These are phyloP conservation scores for Pythium rhizo-oryzae DNA, from an alignment of 352 stramenopile species.

Conservation along the genomic window DNA sequence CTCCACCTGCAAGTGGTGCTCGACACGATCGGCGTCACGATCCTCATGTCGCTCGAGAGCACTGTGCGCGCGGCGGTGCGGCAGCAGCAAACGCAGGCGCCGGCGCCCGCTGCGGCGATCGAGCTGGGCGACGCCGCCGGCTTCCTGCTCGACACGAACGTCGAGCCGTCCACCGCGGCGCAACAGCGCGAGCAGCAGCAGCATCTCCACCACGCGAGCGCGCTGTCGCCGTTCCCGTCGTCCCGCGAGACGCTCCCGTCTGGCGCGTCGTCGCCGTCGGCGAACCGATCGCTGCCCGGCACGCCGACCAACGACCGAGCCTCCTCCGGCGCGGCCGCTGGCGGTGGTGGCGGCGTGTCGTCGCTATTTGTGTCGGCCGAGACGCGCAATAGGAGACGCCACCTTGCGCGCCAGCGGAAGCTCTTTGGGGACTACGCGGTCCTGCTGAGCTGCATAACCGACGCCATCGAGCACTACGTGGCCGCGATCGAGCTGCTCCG, in stretches of 20 bases:
- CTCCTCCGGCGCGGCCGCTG: not conserved
- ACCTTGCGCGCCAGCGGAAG: slow-evolving; percentile 68
- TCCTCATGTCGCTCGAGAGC: slow-evolving; percentile 84
- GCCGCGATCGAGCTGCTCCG: slow-evolving; percentile 71
- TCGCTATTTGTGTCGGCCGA: slow-evolving; percentile 41
- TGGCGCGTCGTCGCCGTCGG: slow-evolving; percentile 37
- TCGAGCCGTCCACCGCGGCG: slow-evolving; percentile 51
- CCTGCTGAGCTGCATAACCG: slow-evolving; percentile 61
- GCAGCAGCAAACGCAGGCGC: slow-evolving; percentile 34
- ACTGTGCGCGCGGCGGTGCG: slow-evolving; percentile 63
- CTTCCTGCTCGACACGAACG: slow-evolving; percentile 73
- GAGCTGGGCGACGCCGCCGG: slow-evolving; percentile 44
- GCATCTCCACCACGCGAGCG: slow-evolving; percentile 15
- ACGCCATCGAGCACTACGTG: slow-evolving; percentile 74
- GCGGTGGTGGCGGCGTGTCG: slow-evolving; percentile 20
- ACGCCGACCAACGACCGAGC: slow-evolving; percentile 18
- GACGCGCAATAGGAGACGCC: slow-evolving; percentile 51
- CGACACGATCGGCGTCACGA: slow-evolving; percentile 79
- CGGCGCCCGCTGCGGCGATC: slow-evolving; percentile 21
- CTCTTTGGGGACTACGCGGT: slow-evolving; percentile 82
- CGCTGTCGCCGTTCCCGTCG: slow-evolving; percentile 33
- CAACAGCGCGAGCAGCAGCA: slow-evolving; percentile 28
- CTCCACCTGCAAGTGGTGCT: slow-evolving; percentile 82
- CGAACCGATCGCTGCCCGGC: slow-evolving; percentile 28
- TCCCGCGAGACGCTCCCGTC: slow-evolving; percentile 22